phyloP scores from a whole-genome alignment of 129 eudicot genomes.

The Arctium lappa region DNA sequence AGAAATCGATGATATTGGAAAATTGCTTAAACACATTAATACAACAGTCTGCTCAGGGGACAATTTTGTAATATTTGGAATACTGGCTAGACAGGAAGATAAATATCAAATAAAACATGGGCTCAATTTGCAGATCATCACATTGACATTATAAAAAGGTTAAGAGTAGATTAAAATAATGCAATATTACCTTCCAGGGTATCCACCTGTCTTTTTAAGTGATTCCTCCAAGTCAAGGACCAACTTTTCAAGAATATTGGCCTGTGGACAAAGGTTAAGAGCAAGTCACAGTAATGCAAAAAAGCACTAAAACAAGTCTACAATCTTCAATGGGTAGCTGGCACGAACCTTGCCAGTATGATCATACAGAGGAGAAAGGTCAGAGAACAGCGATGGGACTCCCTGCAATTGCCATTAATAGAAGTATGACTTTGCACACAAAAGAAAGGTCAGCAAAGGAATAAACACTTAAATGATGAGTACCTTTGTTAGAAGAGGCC shows the following conservation, averaged over 20 bases:
- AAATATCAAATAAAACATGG: background rate
- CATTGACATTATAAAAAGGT: background rate
- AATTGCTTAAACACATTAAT: background rate
- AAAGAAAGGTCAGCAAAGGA: slow-evolving; percentile 3
- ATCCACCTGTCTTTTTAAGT: slow-evolving; percentile 67
- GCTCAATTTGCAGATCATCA: background rate
- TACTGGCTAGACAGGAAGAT: background rate
- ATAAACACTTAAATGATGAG: background rate
- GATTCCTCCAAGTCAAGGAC: slow-evolving; percentile 75
- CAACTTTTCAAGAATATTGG: slow-evolving; percentile 68
- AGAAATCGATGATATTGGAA: background rate
- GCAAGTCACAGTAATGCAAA: slow-evolving; percentile 7
- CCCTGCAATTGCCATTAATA: slow-evolving; percentile 53
- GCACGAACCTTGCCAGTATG: slow-evolving; percentile 91
- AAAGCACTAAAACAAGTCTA: background rate
- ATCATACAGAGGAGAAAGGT: slow-evolving; percentile 95
- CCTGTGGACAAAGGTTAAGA: slow-evolving; percentile 42
- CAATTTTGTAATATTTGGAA: background rate
- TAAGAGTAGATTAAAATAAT: background rate
- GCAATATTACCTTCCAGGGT: slow-evolving; percentile 70
- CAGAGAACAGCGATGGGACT: slow-evolving; percentile 94
- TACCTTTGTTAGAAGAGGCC: slow-evolving; percentile 89
- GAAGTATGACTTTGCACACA: slow-evolving; percentile 13
- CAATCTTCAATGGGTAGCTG: slow-evolving; percentile 3
- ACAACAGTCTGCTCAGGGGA: background rate